phyloP scores from a whole-genome alignment of 176 grass and related monocot species.

The Ensete glaucum region DNA sequence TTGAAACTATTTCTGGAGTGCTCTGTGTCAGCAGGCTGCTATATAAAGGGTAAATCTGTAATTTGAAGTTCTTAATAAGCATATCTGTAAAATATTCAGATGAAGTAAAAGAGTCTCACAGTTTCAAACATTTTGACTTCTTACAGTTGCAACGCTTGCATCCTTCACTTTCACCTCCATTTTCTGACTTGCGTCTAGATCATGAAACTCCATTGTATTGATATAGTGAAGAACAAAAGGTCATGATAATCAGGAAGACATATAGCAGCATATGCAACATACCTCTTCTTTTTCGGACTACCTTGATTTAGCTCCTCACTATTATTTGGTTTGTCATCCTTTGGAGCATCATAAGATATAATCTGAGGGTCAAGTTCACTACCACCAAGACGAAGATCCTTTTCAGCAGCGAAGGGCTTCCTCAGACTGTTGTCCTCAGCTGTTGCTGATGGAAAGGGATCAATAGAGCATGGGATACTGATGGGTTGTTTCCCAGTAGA shows the following conservation, averaged over 20 bases:
- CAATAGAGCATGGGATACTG: constrained; percentile 28
- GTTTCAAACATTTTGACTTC: constrained; percentile 98
- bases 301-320: constrained; percentile 42
- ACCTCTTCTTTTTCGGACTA: constrained; percentile 94
- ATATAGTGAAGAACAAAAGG: background rate
- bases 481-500: constrained; percentile 40
- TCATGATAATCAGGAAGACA: background rate
- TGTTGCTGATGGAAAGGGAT: constrained; percentile 31
- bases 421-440: constrained; percentile 32
- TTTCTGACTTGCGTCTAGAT: constrained; percentile 68
- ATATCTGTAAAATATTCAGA: background rate
- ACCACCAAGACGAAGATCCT: constrained; percentile 29
- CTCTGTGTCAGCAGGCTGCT: no score
- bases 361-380: constrained; percentile 28
- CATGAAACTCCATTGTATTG: constrained; percentile 12
- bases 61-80: no score
- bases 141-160: constrained; percentile 99
- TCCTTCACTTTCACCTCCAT: constrained; percentile 55
- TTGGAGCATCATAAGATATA: constrained; percentile 34
- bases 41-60: no score
- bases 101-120: constrained; percentile 39
- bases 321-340: constrained; percentile 37
- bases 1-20: no score
- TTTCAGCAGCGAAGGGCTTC: constrained; percentile 38
- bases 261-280: constrained; percentile 2